Evolutionary conservation across 805 yeast species (phyloP).

Genomic region (Priceomyces haplophilus): DNA sequence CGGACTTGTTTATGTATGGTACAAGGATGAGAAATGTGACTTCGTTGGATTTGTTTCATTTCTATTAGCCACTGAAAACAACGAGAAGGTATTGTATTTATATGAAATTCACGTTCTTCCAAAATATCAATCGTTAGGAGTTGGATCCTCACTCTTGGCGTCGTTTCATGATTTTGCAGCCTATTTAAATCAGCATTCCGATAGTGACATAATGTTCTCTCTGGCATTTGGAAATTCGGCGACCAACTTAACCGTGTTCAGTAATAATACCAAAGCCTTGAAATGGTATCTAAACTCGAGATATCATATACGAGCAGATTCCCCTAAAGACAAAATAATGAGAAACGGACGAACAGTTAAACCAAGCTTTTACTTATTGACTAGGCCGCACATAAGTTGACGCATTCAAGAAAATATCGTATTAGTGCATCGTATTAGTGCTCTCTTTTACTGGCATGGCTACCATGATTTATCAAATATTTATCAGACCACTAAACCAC

Average conservation of each 20-base stretch:
- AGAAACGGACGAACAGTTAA: conserved; percentile 38
- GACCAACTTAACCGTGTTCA: conserved; percentile 49
- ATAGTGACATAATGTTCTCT: not conserved
- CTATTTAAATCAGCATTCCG: conserved; percentile 7
- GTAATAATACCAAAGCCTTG: conserved; percentile 41
- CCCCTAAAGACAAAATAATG: conserved; percentile 43
- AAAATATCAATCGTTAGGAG: conserved; percentile 25
- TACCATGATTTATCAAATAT: too few species aligned
- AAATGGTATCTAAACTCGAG: conserved; percentile 43
- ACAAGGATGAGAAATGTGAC: conserved; percentile 14
- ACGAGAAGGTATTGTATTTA: conserved; percentile 42
- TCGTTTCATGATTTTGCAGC: conserved; percentile 32
- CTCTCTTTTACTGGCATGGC: too few species aligned
- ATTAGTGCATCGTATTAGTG: too few species aligned
- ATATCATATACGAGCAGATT: conserved; percentile 34
- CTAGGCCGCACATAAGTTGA: not conserved
- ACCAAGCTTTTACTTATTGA: conserved; percentile 43
- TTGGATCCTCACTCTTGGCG: conserved; percentile 41
- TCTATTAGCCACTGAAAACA: conserved; percentile 41
- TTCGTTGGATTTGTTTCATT: conserved; percentile 47
- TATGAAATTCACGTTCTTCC: conserved; percentile 54
- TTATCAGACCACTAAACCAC: too few species aligned
- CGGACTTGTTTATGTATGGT: conserved; percentile 45
- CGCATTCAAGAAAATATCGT: too few species aligned
- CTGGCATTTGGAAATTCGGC: conserved; percentile 18